Evolutionary conservation across 305 asterid genomes (phyloP), one percentile per base, ranked within the genome.

Genomic region (Fraxinus floribunda): DNA sequence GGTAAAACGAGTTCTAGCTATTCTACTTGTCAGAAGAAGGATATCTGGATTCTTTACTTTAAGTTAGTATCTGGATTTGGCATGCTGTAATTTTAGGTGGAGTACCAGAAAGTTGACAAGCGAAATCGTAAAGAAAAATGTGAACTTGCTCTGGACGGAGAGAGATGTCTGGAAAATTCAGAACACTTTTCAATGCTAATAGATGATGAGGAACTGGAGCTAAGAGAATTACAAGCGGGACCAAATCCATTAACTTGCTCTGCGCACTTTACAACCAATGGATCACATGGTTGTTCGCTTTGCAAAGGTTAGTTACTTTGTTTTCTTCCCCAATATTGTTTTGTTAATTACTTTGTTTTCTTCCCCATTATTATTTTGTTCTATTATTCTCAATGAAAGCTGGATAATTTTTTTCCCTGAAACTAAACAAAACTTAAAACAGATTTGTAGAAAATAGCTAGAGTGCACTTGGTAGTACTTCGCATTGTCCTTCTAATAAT

Each of bases 171-270:
- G 72, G 94, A 92, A 83, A 84, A 85, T 83, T 72, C 62, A n/a
- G 90, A 89, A 75, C 87, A 81, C 64, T 88, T 87, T 79, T 85
- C 88, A 68, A 70, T 52, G 74, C 90, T 94, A 86, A 75, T 88
- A 80, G 99, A 95, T 88, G 99, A 95, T 79, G 99, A 95, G 89
- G 99, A 94, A 84, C 88, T 95, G 82, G 98, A 95, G 89, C 92
- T 95, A 80, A 88, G 90, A 88, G 98, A 95, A 84, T 81, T 91
- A 82, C 97, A 88, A 88, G 91, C 88, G 62, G 98, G 97, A 83
- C 91, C 97, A 39, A 94, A 89, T 85, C 91, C 98, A 22, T 82
- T 93, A 77, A 87, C 93, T 52, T 95, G 97, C 87, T 91, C 92
- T 83, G 89, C 90, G 20, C 99, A 95, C 92, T 90, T 94, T 78